Conservation (phyloP, 805 yeast genomes). For the Saccharomycopsis sp. region DNA sequence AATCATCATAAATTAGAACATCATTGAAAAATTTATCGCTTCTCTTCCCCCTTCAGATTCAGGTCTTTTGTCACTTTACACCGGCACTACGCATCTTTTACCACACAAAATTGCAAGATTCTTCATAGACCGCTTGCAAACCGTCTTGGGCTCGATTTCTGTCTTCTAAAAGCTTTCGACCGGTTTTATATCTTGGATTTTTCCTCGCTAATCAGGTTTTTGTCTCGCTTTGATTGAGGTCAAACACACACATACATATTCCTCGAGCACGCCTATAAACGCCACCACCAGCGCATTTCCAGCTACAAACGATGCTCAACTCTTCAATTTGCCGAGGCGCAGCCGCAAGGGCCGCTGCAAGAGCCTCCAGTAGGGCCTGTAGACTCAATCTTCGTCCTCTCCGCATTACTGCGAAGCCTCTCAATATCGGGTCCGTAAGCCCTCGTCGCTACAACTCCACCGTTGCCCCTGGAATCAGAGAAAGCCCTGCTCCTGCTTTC, state of each 20-base stretch:
- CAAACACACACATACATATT: not conserved
- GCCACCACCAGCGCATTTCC: not conserved
- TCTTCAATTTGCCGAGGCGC: slow-evolving; percentile 7
- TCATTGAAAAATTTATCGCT: not conserved
- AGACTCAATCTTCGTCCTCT: not conserved
- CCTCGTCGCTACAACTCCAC: not conserved
- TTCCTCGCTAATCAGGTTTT: not conserved
- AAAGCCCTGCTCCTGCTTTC: slow-evolving; percentile 46
- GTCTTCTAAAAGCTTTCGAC: not conserved
- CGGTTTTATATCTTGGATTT: not conserved
- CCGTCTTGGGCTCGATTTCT: not conserved
- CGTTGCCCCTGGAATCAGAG: slow-evolving; percentile 23
- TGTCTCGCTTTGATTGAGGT: not conserved
- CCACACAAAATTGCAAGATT: not conserved
- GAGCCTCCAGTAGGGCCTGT: not conserved
- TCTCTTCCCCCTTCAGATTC: not conserved
- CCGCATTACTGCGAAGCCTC: not conserved
- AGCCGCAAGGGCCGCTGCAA: slow-evolving; percentile 1
- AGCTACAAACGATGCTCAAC: slow-evolving; percentile 4
- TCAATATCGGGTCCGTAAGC: not conserved
- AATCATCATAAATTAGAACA: not conserved
- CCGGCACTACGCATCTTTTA: not conserved
- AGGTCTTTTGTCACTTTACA: not conserved
- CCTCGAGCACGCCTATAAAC: not conserved
- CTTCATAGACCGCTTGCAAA: not conserved